Percentiles rank a stretch among this genome's conserved stretches.
These are phyloP conservation scores for Umbelopsis vinacea DNA, from an alignment of 192 early-diverging fungal species.

Conservation along the genomic window DNA sequence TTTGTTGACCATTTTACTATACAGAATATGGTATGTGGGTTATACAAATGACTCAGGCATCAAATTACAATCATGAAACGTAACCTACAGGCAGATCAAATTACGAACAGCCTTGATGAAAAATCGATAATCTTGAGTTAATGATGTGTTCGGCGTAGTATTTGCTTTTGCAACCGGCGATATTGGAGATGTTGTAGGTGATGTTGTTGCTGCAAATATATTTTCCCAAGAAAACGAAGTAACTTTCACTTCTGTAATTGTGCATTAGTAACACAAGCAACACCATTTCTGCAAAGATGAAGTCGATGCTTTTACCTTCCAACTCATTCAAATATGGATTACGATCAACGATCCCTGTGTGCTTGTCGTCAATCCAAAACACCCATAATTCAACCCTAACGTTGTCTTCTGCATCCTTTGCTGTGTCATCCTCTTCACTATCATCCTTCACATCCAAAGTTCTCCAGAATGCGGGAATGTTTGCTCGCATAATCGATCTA, in stretches of 20 bases:
- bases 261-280: neutral
- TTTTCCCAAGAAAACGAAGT: slow-evolving; percentile 43
- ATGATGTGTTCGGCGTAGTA: slow-evolving; percentile 22
- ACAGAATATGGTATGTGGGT: neutral
- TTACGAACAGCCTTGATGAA: slow-evolving; percentile 38
- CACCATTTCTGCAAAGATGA: neutral
- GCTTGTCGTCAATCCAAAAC: slow-evolving; percentile 45
- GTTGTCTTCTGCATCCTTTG: neutral
- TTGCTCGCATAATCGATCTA: slow-evolving; percentile 2
- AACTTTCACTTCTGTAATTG: slow-evolving; percentile 33
- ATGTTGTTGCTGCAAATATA: slow-evolving; percentile 25
- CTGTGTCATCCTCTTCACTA: neutral
- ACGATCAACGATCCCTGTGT: slow-evolving; percentile 35
- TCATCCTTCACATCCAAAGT: neutral
- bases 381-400: slow-evolving; percentile 36
- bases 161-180: slow-evolving; percentile 20
- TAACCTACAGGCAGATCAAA: slow-evolving; percentile 34
- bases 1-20: slow-evolving; percentile 32
- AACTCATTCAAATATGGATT: slow-evolving; percentile 22
- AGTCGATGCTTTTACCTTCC: slow-evolving; percentile 29
- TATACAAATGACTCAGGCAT: neutral
- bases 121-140: slow-evolving; percentile 34
- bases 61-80: neutral
- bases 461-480: slow-evolving; percentile 10
- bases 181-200: slow-evolving; percentile 31